Conservation (phyloP, 2,329 filamentous ascomycete genomes). For the Botrytis fabae region DNA sequence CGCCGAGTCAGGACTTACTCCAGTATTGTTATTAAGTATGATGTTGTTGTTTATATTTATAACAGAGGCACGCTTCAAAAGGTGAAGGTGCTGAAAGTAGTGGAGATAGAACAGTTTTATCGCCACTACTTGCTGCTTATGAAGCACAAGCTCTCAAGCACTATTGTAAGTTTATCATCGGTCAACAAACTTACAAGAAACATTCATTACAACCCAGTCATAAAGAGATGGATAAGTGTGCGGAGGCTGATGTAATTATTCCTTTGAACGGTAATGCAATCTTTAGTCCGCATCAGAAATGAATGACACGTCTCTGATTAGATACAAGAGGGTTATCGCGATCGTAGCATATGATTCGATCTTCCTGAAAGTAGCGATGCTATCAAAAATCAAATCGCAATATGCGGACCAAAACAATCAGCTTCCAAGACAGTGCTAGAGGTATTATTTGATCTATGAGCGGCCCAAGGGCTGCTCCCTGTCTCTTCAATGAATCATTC, state of each 20-base stretch:
- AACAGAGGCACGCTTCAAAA: conserved; percentile 39
- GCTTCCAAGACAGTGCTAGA: conserved; percentile 45
- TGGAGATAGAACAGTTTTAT: conserved; percentile 40
- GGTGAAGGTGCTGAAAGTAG: conserved; percentile 45
- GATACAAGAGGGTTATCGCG: conserved; percentile 39
- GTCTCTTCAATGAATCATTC: conserved; percentile 34
- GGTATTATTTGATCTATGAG: conserved; percentile 43
- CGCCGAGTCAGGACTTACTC: conserved; percentile 38
- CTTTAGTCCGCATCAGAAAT: conserved; percentile 43
- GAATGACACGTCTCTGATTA: conserved; percentile 35
- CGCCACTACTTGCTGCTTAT: conserved; percentile 41
- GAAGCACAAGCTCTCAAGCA: conserved; percentile 39
- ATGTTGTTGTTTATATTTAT: conserved; percentile 44
- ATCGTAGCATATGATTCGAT: conserved; percentile 47
- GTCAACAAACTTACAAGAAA: conserved; percentile 42
- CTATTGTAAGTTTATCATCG: conserved; percentile 36
- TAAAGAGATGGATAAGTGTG: neutral
- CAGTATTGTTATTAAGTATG: conserved; percentile 34
- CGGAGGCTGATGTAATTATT: conserved; percentile 44
- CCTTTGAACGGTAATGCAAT: conserved; percentile 45
- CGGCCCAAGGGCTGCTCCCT: conserved; percentile 42
- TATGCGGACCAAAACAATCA: conserved; percentile 47
- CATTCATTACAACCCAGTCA: neutral
- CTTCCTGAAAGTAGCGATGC: conserved; percentile 42
- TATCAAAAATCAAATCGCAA: conserved; percentile 46